These are phyloP conservation scores for Xylaria telfairii DNA, from an alignment of 495 filamentous ascomycete genomes.

Conservation along the genomic window DNA sequence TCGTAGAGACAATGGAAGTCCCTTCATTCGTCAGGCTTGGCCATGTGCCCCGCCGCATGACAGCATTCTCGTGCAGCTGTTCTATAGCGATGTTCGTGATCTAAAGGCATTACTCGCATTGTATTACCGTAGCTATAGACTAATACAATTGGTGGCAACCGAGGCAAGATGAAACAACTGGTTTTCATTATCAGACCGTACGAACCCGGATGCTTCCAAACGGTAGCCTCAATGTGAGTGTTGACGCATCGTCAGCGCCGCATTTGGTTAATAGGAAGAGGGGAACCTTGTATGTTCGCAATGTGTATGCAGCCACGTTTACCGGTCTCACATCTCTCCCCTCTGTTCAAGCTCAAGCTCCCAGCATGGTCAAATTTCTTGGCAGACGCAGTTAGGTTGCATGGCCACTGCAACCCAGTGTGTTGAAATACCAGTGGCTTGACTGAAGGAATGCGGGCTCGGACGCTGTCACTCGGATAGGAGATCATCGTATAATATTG, in stretches of 20 bases:
- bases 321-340: background rate
- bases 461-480: background rate
- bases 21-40: background rate
- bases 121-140: background rate
- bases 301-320: background rate
- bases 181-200: background rate
- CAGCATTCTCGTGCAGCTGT: background rate
- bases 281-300: background rate
- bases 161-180: background rate
- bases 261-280: background rate
- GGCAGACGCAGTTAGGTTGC: background rate
- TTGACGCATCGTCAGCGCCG: background rate
- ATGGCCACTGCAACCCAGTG: background rate
- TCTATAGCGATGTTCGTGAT: background rate
- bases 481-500: background rate
- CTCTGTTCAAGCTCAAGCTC: background rate
- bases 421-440: background rate
- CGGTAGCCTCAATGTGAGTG: background rate
- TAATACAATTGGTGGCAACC: background rate
- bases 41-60: background rate
- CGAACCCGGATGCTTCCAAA: background rate
- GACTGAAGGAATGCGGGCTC: background rate
- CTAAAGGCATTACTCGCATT: background rate
- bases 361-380: background rate
- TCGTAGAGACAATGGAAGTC: background rate